These are phyloP conservation scores for Vitis riparia DNA, from an alignment of 164 flowering plant genomes.

Conservation along the genomic window DNA sequence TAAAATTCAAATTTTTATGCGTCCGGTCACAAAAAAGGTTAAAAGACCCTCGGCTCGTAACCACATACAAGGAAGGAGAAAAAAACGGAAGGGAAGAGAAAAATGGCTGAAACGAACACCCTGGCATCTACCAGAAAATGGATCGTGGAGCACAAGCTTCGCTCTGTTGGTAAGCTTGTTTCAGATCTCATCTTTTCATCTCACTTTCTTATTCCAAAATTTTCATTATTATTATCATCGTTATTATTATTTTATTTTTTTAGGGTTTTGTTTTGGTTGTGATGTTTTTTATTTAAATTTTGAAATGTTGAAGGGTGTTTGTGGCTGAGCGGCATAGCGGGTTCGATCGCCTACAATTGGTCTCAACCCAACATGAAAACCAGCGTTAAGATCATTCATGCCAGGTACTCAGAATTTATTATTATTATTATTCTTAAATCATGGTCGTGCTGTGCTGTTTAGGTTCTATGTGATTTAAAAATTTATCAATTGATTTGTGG, in stretches of 20 bases:
- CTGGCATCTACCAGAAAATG: constrained; percentile 56
- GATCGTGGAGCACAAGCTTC: constrained; percentile 84
- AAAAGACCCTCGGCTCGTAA: too few relatives aligned
- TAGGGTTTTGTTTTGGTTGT: neutral
- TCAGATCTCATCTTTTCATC: neutral
- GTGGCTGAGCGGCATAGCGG: constrained; percentile 81
- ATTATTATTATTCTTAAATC: neutral
- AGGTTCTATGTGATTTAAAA: neutral
- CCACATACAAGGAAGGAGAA: too few relatives aligned
- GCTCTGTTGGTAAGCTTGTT: constrained; percentile 63
- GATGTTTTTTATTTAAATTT: neutral
- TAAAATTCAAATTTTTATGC: too few relatives aligned
- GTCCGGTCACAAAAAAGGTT: too few relatives aligned
- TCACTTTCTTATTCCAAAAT: neutral
- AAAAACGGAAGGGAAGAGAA: neutral
- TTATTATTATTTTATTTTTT: neutral
- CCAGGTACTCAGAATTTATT: constrained; percentile 46
- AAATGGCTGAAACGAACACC: constrained; percentile 48
- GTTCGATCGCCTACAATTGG: constrained; percentile 92
- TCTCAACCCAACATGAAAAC: constrained; percentile 87
- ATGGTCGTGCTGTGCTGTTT: neutral
- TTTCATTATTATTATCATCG: neutral
- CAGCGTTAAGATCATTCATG: constrained; percentile 90
- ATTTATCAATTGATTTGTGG: neutral
- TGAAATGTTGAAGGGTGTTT: constrained; percentile 43